These are phyloP conservation scores for Abelmoschus esculentus DNA, from an alignment of 345 rosid genomes.

Conservation along the genomic window DNA sequence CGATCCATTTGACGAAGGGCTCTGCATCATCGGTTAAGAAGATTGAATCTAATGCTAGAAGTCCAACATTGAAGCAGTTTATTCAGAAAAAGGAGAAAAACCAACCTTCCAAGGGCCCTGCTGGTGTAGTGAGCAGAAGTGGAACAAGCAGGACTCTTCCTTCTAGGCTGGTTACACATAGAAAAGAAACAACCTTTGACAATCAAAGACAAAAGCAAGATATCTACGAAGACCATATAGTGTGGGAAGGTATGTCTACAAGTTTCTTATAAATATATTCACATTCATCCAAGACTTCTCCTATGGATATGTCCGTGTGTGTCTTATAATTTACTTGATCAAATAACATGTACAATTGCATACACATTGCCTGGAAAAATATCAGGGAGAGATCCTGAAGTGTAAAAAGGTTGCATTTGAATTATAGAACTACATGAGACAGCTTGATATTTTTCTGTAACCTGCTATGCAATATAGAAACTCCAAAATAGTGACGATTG, in stretches of 20 bases:
- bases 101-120: not conserved
- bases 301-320: no score
- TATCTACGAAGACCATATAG: not conserved
- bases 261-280: not conserved
- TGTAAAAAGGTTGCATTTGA: no score
- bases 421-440: no score
- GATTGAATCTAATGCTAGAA: not conserved
- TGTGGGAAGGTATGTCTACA: constrained; percentile 7
- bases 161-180: not conserved
- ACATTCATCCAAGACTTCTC: not conserved
- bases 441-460: no score
- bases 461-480: no score
- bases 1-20: not conserved
- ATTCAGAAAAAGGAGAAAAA: not conserved
- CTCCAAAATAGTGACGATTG: constrained; percentile 1
- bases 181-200: not conserved
- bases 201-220: not conserved
- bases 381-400: no score
- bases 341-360: no score
- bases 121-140: not conserved
- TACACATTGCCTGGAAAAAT: no score
- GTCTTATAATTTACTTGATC: no score
- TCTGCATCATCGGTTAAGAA: not conserved
- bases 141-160: no score
- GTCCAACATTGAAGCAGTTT: not conserved